These are phyloP conservation scores for Amaranthus cruentus DNA, from an alignment of 148 eudicot genomes.

Conservation along the genomic window DNA sequence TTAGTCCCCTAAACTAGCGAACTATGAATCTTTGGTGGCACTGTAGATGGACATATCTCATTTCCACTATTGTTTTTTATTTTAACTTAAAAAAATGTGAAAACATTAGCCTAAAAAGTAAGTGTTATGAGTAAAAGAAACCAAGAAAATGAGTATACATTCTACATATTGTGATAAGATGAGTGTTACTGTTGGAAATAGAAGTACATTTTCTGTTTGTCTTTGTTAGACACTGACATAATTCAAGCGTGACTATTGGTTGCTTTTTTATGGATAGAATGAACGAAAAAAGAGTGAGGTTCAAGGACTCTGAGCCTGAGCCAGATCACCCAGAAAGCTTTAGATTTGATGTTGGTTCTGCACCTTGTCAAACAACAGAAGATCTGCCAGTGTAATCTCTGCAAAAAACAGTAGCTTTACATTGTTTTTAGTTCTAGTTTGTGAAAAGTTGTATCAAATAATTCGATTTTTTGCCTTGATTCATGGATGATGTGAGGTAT, in stretches of 20 bases:
- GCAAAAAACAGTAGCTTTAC: neutral
- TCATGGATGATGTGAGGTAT: neutral
- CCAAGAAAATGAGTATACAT: too few species aligned
- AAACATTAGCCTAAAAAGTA: neutral
- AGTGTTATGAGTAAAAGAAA: neutral
- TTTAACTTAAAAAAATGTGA: neutral
- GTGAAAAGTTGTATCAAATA: neutral
- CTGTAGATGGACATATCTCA: neutral
- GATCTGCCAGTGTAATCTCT: conserved; percentile 23
- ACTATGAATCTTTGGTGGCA: neutral
- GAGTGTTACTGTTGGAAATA: neutral
- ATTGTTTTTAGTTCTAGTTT: neutral
- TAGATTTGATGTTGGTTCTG: conserved; percentile 12
- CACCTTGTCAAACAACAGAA: conserved; percentile 22
- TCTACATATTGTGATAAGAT: neutral
- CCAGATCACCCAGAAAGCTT: conserved; percentile 6
- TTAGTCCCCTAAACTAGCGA: too few species aligned
- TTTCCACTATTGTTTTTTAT: neutral
- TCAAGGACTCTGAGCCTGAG: conserved; percentile 29
- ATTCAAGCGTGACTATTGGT: neutral
- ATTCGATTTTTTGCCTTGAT: neutral
- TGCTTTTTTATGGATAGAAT: conserved; percentile 22
- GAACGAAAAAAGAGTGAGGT: conserved; percentile 40
- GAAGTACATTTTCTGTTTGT: neutral
- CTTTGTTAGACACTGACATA: neutral